A percentile compares a stretch with the other conserved stretches of the same genome.
These are phyloP conservation scores for Gamsiella multidivaricata DNA, from an alignment of 192 early-diverging fungal genomes.

Conservation along the genomic window DNA sequence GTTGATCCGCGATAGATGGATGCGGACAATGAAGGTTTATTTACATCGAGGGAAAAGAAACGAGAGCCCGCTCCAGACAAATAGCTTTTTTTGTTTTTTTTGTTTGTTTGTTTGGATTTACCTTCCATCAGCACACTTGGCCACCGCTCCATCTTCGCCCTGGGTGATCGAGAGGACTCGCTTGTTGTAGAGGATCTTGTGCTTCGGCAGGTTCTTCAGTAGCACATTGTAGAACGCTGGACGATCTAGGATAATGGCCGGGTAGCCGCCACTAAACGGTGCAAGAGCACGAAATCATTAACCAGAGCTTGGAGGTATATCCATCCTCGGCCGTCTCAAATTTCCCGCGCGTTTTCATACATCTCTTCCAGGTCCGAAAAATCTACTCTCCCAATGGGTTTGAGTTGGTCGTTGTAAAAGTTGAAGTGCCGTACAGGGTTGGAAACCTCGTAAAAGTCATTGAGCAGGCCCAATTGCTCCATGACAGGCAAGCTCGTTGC, in stretches of 20 bases:
- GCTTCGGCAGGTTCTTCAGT: conserved; percentile 43
- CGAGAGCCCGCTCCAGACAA: neutral
- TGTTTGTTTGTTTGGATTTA: too few relatives aligned
- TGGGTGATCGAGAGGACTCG: conserved; percentile 24
- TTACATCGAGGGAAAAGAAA: too few relatives aligned
- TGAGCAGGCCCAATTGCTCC: conserved; percentile 44
- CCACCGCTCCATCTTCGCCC: conserved; percentile 17
- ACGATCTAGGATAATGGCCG: conserved; percentile 39
- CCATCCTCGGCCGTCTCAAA: neutral
- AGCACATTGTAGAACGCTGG: conserved; percentile 41
- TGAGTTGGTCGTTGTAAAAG: conserved; percentile 45
- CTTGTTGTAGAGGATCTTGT: conserved; percentile 40
- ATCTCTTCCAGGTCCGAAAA: conserved; percentile 44
- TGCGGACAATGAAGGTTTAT: too few relatives aligned
- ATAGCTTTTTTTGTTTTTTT: too few relatives aligned
- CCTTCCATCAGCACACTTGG: conserved; percentile 47
- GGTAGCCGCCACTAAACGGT: conserved; percentile 35
- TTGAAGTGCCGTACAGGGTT: conserved; percentile 50
- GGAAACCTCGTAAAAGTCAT: conserved; percentile 32
- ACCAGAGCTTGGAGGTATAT: too few relatives aligned
- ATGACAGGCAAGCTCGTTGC: conserved; percentile 32
- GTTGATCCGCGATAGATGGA: too few relatives aligned
- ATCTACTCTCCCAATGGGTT: conserved; percentile 37
- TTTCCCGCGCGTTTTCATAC: conserved; percentile 25
- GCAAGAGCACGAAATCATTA: neutral